Percentiles rank a stretch among this genome's conserved stretches.
These are phyloP conservation scores for Xylaria bambusicola DNA, from an alignment of 495 filamentous ascomycete genomes.

Conservation along the genomic window DNA sequence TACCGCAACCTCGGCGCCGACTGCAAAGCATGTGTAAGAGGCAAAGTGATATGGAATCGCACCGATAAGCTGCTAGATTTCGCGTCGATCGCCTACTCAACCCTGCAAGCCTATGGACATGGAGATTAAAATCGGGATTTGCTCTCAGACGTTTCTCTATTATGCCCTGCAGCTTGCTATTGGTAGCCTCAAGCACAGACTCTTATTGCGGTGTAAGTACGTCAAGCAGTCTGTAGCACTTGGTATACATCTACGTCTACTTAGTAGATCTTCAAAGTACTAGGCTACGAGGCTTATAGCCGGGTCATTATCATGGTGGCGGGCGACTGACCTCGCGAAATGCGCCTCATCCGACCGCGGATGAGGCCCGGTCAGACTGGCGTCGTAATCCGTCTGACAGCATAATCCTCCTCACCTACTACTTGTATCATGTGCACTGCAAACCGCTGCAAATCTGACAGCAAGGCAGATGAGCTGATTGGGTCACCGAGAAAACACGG, in stretches of 20 bases:
- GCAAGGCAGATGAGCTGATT: not conserved
- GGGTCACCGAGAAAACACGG: not conserved
- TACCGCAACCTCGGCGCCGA: conserved; percentile 13
- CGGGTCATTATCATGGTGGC: not conserved
- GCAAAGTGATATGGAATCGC: not conserved
- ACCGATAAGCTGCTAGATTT: not conserved
- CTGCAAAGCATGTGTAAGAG: not conserved
- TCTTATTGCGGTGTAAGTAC: not conserved
- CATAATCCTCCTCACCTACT: not conserved
- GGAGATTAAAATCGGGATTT: not conserved
- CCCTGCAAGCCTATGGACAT: conserved; percentile 4
- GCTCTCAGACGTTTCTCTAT: not conserved
- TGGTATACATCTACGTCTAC: too few species aligned
- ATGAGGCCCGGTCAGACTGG: conserved; percentile 13
- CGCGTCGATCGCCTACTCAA: not conserved
- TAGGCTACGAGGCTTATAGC: not conserved
- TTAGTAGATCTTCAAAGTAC: too few species aligned
- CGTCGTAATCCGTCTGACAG: conserved; percentile 16
- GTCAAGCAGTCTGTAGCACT: too few species aligned
- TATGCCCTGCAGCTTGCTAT: conserved; percentile 8
- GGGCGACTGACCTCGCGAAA: not conserved
- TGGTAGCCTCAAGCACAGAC: not conserved
- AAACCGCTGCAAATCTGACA: not conserved
- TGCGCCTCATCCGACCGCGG: conserved; percentile 14
- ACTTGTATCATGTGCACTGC: conserved; percentile 4